These are phyloP conservation scores for Saccharomycopsis hybrid DNA, from an alignment of 1,139 yeast species.

Conservation along the genomic window DNA sequence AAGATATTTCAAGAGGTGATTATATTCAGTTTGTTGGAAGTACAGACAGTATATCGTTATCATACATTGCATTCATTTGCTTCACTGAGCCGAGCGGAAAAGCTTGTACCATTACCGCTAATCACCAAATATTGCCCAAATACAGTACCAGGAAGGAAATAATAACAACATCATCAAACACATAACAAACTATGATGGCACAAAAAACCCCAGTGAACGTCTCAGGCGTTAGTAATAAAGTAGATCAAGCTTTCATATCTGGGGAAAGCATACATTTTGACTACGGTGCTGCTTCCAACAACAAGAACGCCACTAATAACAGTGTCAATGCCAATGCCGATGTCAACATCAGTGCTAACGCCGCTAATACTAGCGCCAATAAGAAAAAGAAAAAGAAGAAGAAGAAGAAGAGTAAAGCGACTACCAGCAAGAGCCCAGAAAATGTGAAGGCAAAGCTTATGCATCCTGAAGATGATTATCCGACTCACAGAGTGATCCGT, in stretches of 20 bases:
- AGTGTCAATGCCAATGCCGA: constrained; percentile 18
- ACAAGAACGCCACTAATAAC: constrained; percentile 21
- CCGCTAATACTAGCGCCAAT: constrained; percentile 23
- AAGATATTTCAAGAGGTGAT: no score
- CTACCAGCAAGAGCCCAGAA: neutral
- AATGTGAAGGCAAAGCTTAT: constrained; percentile 33
- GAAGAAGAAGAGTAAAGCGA: constrained; percentile 26
- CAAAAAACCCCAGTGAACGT: no score
- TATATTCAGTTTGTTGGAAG: no score
- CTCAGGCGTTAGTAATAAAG: no score
- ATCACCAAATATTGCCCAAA: no score
- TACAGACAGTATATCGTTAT: no score
- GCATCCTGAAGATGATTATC: constrained; percentile 46
- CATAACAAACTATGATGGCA: no score
- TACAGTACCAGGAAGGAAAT: no score
- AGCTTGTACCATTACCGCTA: no score
- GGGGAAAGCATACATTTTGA: constrained; percentile 62
- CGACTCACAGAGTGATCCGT: constrained; percentile 64
- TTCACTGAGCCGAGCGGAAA: no score
- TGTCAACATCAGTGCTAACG: neutral
- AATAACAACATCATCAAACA: no score
- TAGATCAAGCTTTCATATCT: constrained; percentile 29
- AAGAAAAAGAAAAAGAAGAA: constrained; percentile 34
- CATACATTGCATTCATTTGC: no score
- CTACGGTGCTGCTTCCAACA: constrained; percentile 27